Base-by-base conservation (phyloP, 306 rosid genomes). In the Notholithocarpus densiflorus region DNA sequence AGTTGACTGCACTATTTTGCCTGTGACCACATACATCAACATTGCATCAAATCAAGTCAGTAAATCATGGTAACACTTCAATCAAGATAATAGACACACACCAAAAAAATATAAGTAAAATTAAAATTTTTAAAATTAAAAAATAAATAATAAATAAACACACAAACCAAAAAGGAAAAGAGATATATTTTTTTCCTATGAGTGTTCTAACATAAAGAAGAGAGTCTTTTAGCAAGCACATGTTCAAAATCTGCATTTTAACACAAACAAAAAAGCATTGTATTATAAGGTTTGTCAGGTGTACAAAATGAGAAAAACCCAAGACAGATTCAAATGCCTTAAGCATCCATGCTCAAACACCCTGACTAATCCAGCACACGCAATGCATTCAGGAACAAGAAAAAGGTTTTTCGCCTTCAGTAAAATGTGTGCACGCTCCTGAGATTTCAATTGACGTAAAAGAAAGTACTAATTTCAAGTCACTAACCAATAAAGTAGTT, bases 1-100 rank as follows among this genome's bases (percentile, higher is more conserved):
- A 43, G 99, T 93, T 79, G 99, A 90, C 74, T 96, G 97, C 80
- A 93, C 87, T 75, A 96, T 96, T 89, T 93, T 96, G 2, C 99
- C 98, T 93, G 96, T 29, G 59, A 84, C 76, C 77, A 77, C 65
- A 74, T 13, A 79, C 68, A 79, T 57, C 75, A 80, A 74, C 76
- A 77, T 60, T 13, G 53, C 37, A 83, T 84, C 82, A 83, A 72
- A 84, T 66, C 19, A 69, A 71, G 70, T 64, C 34, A 52, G 57
- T 66, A 82, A 31, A 75, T 77, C 62, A 61, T 60, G 57, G 48
- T 6, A 66, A 54, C 32, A 48, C 34, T 73, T 65, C 69, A 29
- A 66, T 18, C 64, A 57, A 27, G 62, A 71, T 32, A 68, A 2
- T 2, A 37, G 12, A 54, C 70, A 48, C 14, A 57, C 52, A 37